Evolutionary conservation across 768 basidiomycete genomes (phyloP), one percentile per base, ranked within the genome.

Genomic region (Naganishia friedmannii): DNA sequence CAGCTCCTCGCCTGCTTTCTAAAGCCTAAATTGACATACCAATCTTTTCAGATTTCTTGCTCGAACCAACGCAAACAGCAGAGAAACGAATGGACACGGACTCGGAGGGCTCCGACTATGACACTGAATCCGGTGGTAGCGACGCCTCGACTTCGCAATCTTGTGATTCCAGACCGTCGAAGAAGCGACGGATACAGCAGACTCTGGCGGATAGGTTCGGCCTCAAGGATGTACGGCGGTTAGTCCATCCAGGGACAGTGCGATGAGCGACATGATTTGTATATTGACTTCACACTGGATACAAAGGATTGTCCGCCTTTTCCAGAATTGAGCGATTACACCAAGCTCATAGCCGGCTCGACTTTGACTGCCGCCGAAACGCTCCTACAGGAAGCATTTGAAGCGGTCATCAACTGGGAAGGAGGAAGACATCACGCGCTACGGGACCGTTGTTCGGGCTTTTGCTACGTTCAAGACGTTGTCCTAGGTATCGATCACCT

Each of bases 381-480:
- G 6, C 82, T 97, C 3, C 82, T 83, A 29, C 85, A 85, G 19
- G 19, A 53, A 3, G 42, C n/a, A 2, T 58, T 63, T 5, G 85
- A 90, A 32, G 80, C 90, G 32, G 87, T 89, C 0, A 86, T 98
- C 53, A 88, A 86, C 77, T 96, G 94, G 93, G 93, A 94, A 74
- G 94, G 94, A 19, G 94, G 94, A 15, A 88, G 93, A 75, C 94
- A 95, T 75, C 94, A 96, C 75, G 90, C 91, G 0, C 86, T 87
- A 63, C 89, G 91, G 77, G 84, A 86, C 0, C 84, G 83, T 53
- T 93, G 93, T 0, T 87, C 90, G 3, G 94, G 94, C 0, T 98
- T 91, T 81, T 98, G 94, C 83, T 98, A 96, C 77, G 90, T 97
- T 26, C 90, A 92, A 1, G 94, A 97, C 77, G 88, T 89, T 67